Evolutionary conservation across 345 rosid genomes (phyloP).

Genomic region (Gossypium stocksii): DNA sequence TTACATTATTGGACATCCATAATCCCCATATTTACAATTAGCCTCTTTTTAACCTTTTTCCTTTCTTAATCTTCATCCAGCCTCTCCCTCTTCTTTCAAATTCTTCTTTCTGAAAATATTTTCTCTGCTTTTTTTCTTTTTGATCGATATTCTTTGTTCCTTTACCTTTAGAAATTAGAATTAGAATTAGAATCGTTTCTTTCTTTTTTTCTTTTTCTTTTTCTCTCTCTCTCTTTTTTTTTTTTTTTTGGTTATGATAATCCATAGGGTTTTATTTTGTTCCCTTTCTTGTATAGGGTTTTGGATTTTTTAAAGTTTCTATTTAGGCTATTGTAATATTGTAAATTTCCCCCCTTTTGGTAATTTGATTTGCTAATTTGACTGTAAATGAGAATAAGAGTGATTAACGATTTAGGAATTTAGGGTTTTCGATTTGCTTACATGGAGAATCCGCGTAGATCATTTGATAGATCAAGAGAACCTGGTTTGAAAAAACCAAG

Average conservation of each 20-base stretch:
- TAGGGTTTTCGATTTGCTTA: conserved; percentile 19
- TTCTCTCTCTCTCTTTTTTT: neutral
- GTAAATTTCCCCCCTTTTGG: neutral
- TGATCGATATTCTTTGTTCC: neutral
- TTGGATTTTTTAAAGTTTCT: neutral
- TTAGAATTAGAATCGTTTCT: neutral
- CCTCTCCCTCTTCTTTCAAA: no score
- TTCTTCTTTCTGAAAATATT: neutral
- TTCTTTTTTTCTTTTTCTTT: no score
- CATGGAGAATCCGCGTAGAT: conserved; percentile 77
- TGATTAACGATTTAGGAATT: conserved; percentile 15
- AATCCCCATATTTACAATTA: no score
- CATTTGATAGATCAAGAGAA: conserved; percentile 87
- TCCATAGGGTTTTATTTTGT: conserved; percentile 4
- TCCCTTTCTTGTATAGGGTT: neutral
- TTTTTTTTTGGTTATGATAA: neutral
- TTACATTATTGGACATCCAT: no score
- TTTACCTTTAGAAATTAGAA: neutral
- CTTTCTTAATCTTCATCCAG: no score
- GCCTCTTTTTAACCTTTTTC: no score
- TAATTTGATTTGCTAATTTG: neutral
- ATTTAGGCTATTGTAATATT: neutral
- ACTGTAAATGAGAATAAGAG: neutral
- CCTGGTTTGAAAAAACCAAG: conserved; percentile 57
- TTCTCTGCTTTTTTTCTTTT: neutral